A percentile compares a stretch with the other conserved stretches of the same genome.
phyloP scores from a whole-genome alignment of 768 basidiomycete genomes.

The Podaxis sp. region DNA sequence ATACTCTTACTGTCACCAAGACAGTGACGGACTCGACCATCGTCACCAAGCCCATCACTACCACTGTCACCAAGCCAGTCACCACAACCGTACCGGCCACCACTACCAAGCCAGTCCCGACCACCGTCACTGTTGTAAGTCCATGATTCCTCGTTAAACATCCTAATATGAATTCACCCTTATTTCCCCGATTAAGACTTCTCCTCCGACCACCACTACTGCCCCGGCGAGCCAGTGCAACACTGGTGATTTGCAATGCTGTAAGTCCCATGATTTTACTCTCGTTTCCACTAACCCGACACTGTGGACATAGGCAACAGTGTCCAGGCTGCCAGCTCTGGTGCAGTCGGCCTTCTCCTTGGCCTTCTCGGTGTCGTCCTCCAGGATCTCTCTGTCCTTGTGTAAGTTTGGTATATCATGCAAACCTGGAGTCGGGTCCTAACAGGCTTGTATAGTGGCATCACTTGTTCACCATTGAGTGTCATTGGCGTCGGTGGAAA shows the following conservation, averaged over 20 bases:
- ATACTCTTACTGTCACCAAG: conserved; percentile 18
- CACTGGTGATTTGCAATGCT: conserved; percentile 28
- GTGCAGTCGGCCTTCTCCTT: conserved; percentile 21
- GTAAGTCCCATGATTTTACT: conserved; percentile 20
- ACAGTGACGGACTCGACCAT: conserved; percentile 16
- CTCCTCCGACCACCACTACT: conserved; percentile 21
- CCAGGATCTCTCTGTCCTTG: conserved; percentile 24
- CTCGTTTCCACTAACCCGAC: conserved; percentile 19
- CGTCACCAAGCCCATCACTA: conserved; percentile 14
- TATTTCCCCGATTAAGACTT: conserved; percentile 16
- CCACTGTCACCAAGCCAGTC: conserved; percentile 13
- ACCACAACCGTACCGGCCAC: conserved; percentile 18
- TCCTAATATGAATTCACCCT: neutral
- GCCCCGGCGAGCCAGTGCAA: conserved; percentile 29
- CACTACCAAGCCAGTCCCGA: conserved; percentile 17
- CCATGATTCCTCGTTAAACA: neutral
- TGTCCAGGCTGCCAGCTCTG: conserved; percentile 19
- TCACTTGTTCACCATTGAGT: conserved; percentile 32
- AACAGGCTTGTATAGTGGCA: conserved; percentile 23
- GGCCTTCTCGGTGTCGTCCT: conserved; percentile 33
- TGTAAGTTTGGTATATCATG: conserved; percentile 20
- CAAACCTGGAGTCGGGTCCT: conserved; percentile 7
- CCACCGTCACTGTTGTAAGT: conserved; percentile 16
- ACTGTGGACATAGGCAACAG: neutral
- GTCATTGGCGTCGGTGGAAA: conserved; percentile 26